Conservation (phyloP, 2,329 filamentous ascomycete species). For the Botrytis medusae region DNA sequence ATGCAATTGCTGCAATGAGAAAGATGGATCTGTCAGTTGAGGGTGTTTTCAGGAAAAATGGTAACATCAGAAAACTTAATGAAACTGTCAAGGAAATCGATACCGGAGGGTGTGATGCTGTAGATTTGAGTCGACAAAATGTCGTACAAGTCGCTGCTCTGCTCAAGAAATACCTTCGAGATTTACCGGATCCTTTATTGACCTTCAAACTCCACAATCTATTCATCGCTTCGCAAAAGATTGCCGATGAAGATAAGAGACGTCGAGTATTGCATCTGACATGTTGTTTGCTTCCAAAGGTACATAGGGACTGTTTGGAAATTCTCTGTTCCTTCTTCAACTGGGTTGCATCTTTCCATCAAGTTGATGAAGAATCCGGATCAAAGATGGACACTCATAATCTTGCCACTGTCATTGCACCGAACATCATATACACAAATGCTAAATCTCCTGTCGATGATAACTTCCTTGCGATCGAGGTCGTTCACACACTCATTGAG, state of each 20-base stretch:
- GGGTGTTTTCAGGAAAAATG: slow-evolving; percentile 98
- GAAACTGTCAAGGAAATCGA: slow-evolving; percentile 87
- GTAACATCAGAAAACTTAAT: slow-evolving; percentile 91
- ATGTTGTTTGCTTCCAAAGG: slow-evolving; percentile 89
- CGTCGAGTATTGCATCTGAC: slow-evolving; percentile 85
- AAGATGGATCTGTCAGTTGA: slow-evolving; percentile 99
- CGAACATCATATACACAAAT: slow-evolving; percentile 82
- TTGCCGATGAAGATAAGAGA: slow-evolving; percentile 76
- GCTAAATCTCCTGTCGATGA: slow-evolving; percentile 73
- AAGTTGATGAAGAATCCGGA: slow-evolving; percentile 93
- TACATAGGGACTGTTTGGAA: slow-evolving; percentile 90
- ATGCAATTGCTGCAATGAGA: slow-evolving; percentile 89
- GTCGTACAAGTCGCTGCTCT: slow-evolving; percentile 93
- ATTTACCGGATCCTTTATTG: slow-evolving; percentile 90
- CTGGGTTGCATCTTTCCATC: slow-evolving; percentile 96
- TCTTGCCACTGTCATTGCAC: slow-evolving; percentile 93
- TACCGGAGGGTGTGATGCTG: slow-evolving; percentile 76
- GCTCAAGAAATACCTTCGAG: slow-evolving; percentile 90
- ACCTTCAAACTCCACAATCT: slow-evolving; percentile 92
- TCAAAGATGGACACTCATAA: slow-evolving; percentile 99
- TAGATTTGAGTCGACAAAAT: slow-evolving; percentile 83
- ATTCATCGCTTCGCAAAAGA: slow-evolving; percentile 87
- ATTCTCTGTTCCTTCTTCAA: slow-evolving; percentile 95
- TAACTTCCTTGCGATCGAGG: slow-evolving; percentile 90
- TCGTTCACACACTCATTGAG: slow-evolving; percentile 85